Evolutionary conservation across 1,284 basidiomycete species (phyloP), one percentile per base, ranked within the genome.

Genomic region (Puccinia horiana): DNA sequence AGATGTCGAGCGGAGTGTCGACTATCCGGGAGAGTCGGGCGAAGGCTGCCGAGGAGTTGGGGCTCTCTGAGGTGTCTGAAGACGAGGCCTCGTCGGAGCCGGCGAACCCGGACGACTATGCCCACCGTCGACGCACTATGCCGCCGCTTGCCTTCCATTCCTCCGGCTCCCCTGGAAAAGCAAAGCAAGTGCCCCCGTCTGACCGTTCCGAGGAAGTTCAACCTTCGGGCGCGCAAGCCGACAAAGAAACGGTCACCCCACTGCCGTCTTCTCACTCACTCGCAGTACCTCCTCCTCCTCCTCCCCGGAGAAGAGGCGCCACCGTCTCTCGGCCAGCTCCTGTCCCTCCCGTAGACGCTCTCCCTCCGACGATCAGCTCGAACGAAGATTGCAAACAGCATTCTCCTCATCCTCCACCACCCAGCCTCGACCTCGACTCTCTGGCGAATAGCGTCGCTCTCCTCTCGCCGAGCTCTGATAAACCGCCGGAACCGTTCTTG

Each of bases 1-100:
- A 80, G 42, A 35, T 58, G 67, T 80, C 78, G 12, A 35, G 9
- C 29, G 78, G 69, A n/a, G 69, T 80, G 8, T 58, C 65, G 54
- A 80, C 67, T 20, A 61, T 80, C 37, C 35, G 52, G 14, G 49
- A 80, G 52, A 80, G 78, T 42, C 67, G 69, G 11, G 32, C 58
- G 63, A 67, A 69, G 35, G 61, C 63, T 16, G 65, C 63, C 3
- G 8, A 47, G 18, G 76, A 78, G 23, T 61, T 8, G 11, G 74
- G 58, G 26, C 37, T 78, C n/a, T 8, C n/a, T 20, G 47, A 37
- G 11, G 76, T n/a, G 49, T 14, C 12, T 4, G 63, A 44, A 8
- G 44, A 78, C 6, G 42, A 61, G 26, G 47, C 20, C 32, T 37
- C 6, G 32, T 40, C n/a, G 16, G 37, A 42, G 32, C 49, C 76